A percentile compares a stretch with the other conserved stretches of the same genome.
Evolutionary conservation across 1,139 yeast genomes (phyloP).

Genomic region (Geotrichum aggregatum): DNA sequence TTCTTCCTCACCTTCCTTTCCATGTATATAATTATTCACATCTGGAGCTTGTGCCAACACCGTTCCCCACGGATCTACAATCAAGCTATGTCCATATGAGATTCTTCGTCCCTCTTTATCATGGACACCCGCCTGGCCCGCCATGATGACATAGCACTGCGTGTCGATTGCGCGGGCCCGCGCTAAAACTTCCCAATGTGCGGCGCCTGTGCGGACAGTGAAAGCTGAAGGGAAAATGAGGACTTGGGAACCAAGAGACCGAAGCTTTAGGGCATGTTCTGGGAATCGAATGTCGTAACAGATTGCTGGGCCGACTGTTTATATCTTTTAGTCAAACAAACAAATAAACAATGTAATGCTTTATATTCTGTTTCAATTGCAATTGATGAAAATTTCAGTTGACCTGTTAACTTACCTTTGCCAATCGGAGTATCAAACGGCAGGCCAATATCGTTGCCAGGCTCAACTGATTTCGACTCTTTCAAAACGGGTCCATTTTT

Average conservation of each 20-base stretch:
- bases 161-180: conserved; percentile 82
- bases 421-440: conserved; percentile 65
- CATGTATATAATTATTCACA: conserved; percentile 40
- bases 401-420: conserved; percentile 32
- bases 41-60: conserved; percentile 61
- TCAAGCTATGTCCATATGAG: conserved; percentile 81
- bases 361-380: no score
- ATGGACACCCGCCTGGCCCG: conserved; percentile 87
- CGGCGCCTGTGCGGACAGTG: conserved; percentile 83
- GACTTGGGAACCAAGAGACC: conserved; percentile 71
- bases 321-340: neutral
- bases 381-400: neutral
- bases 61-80: conserved; percentile 90
- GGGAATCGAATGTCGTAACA: conserved; percentile 91
- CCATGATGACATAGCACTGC: conserved; percentile 82
- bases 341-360: no score
- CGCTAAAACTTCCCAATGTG: conserved; percentile 83
- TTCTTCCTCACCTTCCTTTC: no score
- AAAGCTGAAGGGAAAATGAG: conserved; percentile 87
- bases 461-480: conserved; percentile 77
- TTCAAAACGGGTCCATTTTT: conserved; percentile 53
- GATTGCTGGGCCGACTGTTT: conserved; percentile 58
- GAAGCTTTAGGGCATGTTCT: conserved; percentile 62
- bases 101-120: conserved; percentile 43
- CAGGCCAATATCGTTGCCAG: conserved; percentile 53